Evolutionary conservation across 352 stramenopile species (phyloP).

Genomic region (Phytophthora tubulina): DNA sequence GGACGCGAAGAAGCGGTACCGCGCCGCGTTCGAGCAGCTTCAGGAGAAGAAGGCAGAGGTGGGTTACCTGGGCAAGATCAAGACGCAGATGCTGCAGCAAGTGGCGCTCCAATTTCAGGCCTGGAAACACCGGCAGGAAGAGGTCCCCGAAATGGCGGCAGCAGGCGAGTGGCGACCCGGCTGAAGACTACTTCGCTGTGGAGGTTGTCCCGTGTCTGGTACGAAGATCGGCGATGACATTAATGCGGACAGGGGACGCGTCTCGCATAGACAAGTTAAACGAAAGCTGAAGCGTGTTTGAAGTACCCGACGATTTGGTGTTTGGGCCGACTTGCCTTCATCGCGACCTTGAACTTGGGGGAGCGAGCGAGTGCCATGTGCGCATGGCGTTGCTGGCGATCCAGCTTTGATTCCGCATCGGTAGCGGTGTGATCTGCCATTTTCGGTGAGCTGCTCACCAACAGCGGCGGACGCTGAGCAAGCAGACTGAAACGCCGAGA

Average conservation of each 20-base stretch:
- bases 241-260: background rate
- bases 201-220: background rate
- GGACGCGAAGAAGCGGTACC: conserved; percentile 69
- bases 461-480: no score
- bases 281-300: conserved; percentile 8
- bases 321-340: conserved; percentile 3
- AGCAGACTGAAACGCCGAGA: no score
- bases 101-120: conserved; percentile 63
- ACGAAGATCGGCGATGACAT: background rate
- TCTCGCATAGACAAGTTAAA: conserved; percentile 12
- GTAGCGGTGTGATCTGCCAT: no score
- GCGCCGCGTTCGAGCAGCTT: conserved; percentile 55
- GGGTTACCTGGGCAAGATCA: conserved; percentile 65
- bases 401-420: no score
- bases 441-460: no score
- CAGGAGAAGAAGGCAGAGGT: conserved; percentile 67
- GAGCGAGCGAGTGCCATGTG: no score
- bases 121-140: conserved; percentile 48
- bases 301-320: conserved; percentile 11
- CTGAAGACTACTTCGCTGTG: conserved; percentile 3
- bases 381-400: no score
- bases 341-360: no score
- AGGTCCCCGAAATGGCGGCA: conserved; percentile 9
- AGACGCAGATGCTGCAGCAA: conserved; percentile 69
- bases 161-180: conserved; percentile 15